Percentiles rank a stretch among this genome's conserved stretches.
phyloP scores from a whole-genome alignment of 108 stramenopile genomes.

The Cyclotella distinguenda region DNA sequence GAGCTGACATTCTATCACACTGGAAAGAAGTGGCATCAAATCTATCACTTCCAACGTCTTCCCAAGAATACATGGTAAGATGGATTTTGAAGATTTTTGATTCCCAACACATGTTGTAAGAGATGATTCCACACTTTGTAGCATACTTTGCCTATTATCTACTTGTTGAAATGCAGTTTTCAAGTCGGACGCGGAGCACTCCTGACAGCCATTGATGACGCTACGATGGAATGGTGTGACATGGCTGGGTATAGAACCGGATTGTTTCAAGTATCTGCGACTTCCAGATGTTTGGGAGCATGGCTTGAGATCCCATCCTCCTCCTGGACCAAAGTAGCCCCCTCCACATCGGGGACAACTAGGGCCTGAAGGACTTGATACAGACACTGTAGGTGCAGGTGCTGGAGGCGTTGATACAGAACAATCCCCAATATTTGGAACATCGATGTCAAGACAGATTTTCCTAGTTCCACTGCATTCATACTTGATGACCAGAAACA shows the following conservation, averaged over 20 bases:
- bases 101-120: neutral
- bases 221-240: conserved; percentile 16
- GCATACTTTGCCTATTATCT: conserved; percentile 8
- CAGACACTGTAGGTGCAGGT: neutral
- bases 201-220: conserved; percentile 18
- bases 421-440: conserved; percentile 26
- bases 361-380: too few relatives aligned
- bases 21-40: conserved; percentile 18
- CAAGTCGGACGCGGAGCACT: conserved; percentile 21
- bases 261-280: neutral
- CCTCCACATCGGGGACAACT: neutral
- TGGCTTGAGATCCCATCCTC: neutral
- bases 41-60: conserved; percentile 6
- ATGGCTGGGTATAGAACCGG: conserved; percentile 1
- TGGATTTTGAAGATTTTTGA: conserved; percentile 4
- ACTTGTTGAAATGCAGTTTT: conserved; percentile 18
- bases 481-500: neutral
- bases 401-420: too few relatives aligned
- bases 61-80: conserved; percentile 21
- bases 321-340: neutral
- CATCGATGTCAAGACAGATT: conserved; percentile 15
- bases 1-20: conserved; percentile 26
- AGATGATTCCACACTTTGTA: conserved; percentile 18
- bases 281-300: neutral
- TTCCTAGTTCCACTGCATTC: conserved; percentile 3